These are phyloP conservation scores for Myxozyma neotropica DNA, from an alignment of 805 yeast species.

Conservation along the genomic window DNA sequence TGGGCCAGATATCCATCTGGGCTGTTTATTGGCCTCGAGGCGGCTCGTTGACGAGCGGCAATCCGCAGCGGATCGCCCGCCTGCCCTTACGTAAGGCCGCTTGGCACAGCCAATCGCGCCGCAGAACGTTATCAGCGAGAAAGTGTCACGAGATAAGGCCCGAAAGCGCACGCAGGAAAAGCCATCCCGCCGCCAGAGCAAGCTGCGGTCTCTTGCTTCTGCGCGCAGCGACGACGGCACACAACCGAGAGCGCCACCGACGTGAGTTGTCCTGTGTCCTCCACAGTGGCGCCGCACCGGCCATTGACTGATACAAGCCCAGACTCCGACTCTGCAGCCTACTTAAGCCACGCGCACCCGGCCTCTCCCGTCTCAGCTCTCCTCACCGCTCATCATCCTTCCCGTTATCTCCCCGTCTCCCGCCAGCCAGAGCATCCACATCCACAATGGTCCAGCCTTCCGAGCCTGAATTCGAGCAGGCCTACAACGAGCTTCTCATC, in stretches of 20 bases:
- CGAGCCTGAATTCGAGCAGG: conserved; percentile 99
- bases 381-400: not conserved
- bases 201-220: no score
- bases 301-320: not conserved
- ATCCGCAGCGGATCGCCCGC: no score
- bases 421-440: not conserved
- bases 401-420: no score
- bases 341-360: not conserved
- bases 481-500: conserved; percentile 86
- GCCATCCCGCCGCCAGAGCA: not conserved
- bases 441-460: conserved; percentile 49
- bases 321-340: not conserved
- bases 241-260: conserved; percentile 18
- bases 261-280: not conserved
- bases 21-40: no score
- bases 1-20: no score
- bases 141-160: not conserved
- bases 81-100: no score
- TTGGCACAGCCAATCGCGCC: not conserved
- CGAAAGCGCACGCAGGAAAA: not conserved
- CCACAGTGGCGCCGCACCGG: conserved; percentile 3
- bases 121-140: not conserved
- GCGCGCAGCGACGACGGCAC: no score
- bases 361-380: not conserved
- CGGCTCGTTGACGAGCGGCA: no score